phyloP scores from a whole-genome alignment of 805 yeast genomes.

The Ogataea glucozyma region DNA sequence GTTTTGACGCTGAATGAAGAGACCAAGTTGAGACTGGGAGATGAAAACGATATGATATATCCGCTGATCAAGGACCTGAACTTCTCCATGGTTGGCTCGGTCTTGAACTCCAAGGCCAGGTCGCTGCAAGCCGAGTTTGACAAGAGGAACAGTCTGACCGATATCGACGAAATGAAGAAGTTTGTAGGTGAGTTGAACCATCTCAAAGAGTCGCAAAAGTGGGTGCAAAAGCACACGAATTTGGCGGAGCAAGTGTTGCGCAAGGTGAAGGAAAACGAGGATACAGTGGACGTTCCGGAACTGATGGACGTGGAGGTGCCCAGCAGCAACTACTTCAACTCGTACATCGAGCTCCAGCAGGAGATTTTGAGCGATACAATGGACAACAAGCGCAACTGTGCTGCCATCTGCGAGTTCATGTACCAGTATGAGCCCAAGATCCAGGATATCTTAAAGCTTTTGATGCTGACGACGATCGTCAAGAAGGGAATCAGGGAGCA shows the following conservation, averaged over 20 bases:
- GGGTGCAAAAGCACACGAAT: conserved; percentile 69
- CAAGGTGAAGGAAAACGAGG: conserved; percentile 24
- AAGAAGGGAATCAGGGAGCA: conserved; percentile 68
- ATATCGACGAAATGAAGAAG: conserved; percentile 63
- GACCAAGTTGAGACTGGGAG: conserved; percentile 28
- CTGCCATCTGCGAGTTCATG: conserved; percentile 50
- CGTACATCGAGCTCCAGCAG: conserved; percentile 63
- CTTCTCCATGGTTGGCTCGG: conserved; percentile 77
- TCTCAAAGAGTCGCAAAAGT: conserved; percentile 65
- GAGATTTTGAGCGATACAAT: conserved; percentile 59
- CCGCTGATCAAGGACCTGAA: conserved; percentile 60
- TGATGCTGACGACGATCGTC: conserved; percentile 60
- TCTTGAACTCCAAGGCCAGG: conserved; percentile 69
- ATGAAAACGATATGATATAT: conserved; percentile 48
- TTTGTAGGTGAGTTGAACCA: conserved; percentile 71
- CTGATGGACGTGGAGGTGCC: conserved; percentile 24
- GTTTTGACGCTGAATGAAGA: conserved; percentile 25
- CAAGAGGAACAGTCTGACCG: conserved; percentile 53
- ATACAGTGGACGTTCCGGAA: conserved; percentile 16
- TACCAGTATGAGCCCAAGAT: conserved; percentile 43
- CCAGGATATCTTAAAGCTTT: conserved; percentile 49
- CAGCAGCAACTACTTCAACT: conserved; percentile 38
- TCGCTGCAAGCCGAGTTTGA: conserved; percentile 69
- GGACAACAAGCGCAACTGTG: conserved; percentile 39
- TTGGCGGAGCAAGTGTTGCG: conserved; percentile 67